Base-by-base conservation (phyloP, 371 early-diverging fungal species). In the Mycotypha africana region DNA sequence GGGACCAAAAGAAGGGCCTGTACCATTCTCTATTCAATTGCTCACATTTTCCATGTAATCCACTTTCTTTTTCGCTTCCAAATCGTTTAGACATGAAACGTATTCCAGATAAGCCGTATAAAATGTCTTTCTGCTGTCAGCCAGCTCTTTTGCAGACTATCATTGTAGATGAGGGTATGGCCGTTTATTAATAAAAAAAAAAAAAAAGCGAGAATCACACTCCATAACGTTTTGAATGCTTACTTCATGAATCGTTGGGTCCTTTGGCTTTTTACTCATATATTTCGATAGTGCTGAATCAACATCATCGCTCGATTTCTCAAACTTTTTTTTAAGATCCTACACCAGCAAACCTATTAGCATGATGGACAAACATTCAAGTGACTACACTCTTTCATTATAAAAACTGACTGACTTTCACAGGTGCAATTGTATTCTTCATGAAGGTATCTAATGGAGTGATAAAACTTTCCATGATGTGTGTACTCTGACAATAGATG, bases 1-100 rank as follows among this genome's bases (percentile, higher is more conserved):
- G n/a, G n/a, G n/a, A n/a, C n/a, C n/a, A n/a, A n/a, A n/a, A n/a
- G n/a, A n/a, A n/a, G n/a, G n/a, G n/a, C n/a, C n/a, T n/a, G n/a
- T n/a, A n/a, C n/a, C n/a, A n/a, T n/a, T n/a, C n/a, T n/a, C n/a
- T n/a, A 30, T 38, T 21, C 23, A 15, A 10, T 4, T n/a, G 16
- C 66, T 49, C 74, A 88, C 88, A 60, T 80, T 80, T 59, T 88
- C 90, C 53, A 83, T 76, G 31, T 86, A 76, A 47, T 89, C 88
- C 24, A 83, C 79, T 49, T 82, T 81, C 51, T 85, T 83, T 47
- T 70, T 76, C 5, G 80, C 76, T 38, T 82, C 76, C 8, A 86
- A 55, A 33, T 84, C 82, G 53, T 86, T 86, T 39, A 89, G 49
- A 35, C 78, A 69, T 8, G 69, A 58, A 6, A 76, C 78, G 51